Conservation (phyloP, 2,329 filamentous ascomycete genomes). For the Huntiella savannae region DNA sequence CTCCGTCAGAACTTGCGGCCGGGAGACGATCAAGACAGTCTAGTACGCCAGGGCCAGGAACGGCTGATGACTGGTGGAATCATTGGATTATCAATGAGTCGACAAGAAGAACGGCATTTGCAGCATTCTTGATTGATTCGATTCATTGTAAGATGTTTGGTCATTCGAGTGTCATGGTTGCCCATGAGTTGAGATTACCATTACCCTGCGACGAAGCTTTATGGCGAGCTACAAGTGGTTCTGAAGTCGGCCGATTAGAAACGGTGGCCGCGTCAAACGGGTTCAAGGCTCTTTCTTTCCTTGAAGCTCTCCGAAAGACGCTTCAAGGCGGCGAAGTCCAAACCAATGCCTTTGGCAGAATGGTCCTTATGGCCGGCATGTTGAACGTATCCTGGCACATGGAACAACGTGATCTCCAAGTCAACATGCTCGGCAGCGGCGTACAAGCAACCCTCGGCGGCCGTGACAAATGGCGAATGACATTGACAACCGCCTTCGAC, state of each 20-base stretch:
- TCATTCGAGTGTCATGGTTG: conserved; percentile 90
- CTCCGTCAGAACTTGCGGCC: conserved; percentile 48
- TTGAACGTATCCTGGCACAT: conserved; percentile 94
- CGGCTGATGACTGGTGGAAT: conserved; percentile 81
- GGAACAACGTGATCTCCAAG: conserved; percentile 87
- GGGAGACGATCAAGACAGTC: conserved; percentile 35
- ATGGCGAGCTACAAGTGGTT: conserved; percentile 77
- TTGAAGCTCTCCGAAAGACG: conserved; percentile 79
- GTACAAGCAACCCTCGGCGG: conserved; percentile 65
- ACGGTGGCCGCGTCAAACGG: conserved; percentile 62
- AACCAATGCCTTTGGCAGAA: conserved; percentile 85
- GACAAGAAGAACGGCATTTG: conserved; percentile 75
- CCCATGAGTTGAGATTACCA: conserved; percentile 81
- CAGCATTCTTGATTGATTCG: conserved; percentile 85
- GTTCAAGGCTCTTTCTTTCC: conserved; percentile 67
- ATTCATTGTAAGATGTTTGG: conserved; percentile 97
- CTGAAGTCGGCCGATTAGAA: conserved; percentile 72
- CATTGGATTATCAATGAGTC: conserved; percentile 92
- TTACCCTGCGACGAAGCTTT: conserved; percentile 82
- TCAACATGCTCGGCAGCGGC: conserved; percentile 57
- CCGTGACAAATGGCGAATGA: conserved; percentile 76
- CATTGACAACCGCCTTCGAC: conserved; percentile 75
- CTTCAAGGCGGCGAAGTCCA: conserved; percentile 69
- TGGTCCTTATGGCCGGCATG: conserved; percentile 82
- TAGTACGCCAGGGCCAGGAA: conserved; percentile 42